These are phyloP conservation scores for Coccinonectria pachysandricola DNA, from an alignment of 2,329 filamentous ascomycete species.

Conservation along the genomic window DNA sequence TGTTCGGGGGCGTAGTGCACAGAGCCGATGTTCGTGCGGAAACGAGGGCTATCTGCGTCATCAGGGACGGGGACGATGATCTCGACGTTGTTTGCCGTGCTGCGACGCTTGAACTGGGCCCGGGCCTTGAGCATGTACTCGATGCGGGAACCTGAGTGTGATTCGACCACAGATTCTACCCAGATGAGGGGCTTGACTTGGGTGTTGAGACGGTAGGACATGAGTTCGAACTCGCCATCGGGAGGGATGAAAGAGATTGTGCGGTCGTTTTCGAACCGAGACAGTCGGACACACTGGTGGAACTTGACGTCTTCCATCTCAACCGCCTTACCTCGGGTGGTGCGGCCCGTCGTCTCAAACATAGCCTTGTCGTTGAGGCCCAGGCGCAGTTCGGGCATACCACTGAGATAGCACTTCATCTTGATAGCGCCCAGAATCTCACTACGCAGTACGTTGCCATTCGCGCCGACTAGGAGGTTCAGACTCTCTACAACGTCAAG, in stretches of 20 bases:
- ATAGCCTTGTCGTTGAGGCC: slow-evolving; percentile 98
- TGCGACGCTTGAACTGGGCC: slow-evolving; percentile 95
- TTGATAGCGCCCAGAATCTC: slow-evolving; percentile 97
- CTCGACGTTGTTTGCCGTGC: slow-evolving; percentile 97
- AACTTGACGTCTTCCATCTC: slow-evolving; percentile 99
- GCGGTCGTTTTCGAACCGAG: slow-evolving; percentile 93
- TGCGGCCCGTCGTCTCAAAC: slow-evolving; percentile 95
- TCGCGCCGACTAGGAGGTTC: slow-evolving; percentile 88
- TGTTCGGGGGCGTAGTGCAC: slow-evolving; percentile 98
- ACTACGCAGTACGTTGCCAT: slow-evolving; percentile 88
- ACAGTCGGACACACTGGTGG: slow-evolving; percentile 93
- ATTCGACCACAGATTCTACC: slow-evolving; percentile 97
- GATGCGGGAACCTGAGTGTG: slow-evolving; percentile 86
- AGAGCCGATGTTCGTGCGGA: slow-evolving; percentile 92
- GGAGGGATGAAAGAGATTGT: slow-evolving; percentile 99
- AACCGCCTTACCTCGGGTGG: slow-evolving; percentile 90
- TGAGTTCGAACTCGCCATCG: slow-evolving; percentile 96
- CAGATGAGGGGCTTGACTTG: slow-evolving; percentile 98
- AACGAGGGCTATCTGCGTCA: slow-evolving; percentile 89
- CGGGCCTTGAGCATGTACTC: slow-evolving; percentile 99
- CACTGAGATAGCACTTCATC: slow-evolving; percentile 98
- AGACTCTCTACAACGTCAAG: slow-evolving; percentile 93
- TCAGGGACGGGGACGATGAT: slow-evolving; percentile 96
- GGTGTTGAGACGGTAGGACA: slow-evolving; percentile 98
- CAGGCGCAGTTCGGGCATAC: slow-evolving; percentile 91